Evolutionary conservation across 768 basidiomycete species (phyloP).

Genomic region (Trametes gibbosa): DNA sequence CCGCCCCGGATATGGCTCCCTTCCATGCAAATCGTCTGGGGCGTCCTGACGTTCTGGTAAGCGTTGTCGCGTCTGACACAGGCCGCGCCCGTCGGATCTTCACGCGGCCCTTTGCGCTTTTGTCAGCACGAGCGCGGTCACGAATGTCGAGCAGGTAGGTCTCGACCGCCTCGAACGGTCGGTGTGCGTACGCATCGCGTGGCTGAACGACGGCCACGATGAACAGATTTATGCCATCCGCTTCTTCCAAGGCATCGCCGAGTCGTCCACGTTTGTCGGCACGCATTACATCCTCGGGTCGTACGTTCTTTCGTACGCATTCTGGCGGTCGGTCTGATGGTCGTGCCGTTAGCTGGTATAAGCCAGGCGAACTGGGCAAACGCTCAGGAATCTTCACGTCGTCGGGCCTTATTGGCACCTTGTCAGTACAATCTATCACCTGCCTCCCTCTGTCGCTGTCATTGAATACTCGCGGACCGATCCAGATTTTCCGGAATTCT

Average conservation of each 20-base stretch:
- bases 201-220: not conserved
- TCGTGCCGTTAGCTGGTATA: constrained; percentile 55
- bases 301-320: constrained; percentile 37
- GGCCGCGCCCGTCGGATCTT: not conserved
- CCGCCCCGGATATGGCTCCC: constrained; percentile 68
- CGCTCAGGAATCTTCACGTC: constrained; percentile 71
- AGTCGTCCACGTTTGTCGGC: constrained; percentile 76
- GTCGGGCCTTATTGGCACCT: constrained; percentile 56
- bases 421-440: constrained; percentile 38
- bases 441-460: not conserved
- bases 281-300: constrained; percentile 72
- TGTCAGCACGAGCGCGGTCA: constrained; percentile 52
- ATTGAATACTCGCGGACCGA: not conserved
- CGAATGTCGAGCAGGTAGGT: constrained; percentile 53
- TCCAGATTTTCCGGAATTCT: constrained; percentile 66
- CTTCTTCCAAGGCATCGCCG: constrained; percentile 70
- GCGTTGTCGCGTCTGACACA: constrained; percentile 14
- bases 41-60: constrained; percentile 61
- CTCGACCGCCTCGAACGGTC: not conserved
- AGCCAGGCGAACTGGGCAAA: constrained; percentile 64
- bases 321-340: not conserved
- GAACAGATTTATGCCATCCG: constrained; percentile 62
- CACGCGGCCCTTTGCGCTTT: not conserved
- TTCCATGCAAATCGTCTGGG: constrained; percentile 63
- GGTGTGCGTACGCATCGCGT: not conserved